A percentile compares a stretch with the other conserved stretches of the same genome.
These are phyloP conservation scores for Rhodotorula mucilaginosa DNA, from an alignment of 1,284 basidiomycete genomes.

Conservation along the genomic window DNA sequence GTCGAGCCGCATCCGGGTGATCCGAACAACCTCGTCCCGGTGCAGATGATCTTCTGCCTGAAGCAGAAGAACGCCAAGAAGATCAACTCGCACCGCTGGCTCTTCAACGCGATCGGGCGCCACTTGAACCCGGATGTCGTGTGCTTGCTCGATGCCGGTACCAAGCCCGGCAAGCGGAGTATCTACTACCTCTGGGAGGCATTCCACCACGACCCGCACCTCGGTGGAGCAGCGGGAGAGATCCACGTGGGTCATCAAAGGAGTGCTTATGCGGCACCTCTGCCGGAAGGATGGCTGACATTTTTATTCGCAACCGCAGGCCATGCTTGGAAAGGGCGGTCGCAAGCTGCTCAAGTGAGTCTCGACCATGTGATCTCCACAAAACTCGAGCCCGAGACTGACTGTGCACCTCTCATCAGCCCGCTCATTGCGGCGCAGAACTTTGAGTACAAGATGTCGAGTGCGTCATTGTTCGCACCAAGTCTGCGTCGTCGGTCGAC, in stretches of 20 bases:
- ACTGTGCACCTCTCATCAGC: slow-evolving; percentile 8
- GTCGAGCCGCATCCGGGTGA: slow-evolving; percentile 82
- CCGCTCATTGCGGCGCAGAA: slow-evolving; percentile 93
- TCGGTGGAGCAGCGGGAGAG: slow-evolving; percentile 86
- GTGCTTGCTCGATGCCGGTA: slow-evolving; percentile 88
- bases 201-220: slow-evolving; percentile 77
- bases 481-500: rapidly evolving
- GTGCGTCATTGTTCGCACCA: slow-evolving; percentile 47
- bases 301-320: slow-evolving; percentile 51
- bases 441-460: slow-evolving; percentile 96
- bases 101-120: slow-evolving; percentile 92
- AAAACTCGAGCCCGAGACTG: too few relatives aligned
- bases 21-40: slow-evolving; percentile 84
- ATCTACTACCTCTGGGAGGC: slow-evolving; percentile 97
- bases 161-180: slow-evolving; percentile 92
- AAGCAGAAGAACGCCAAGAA: slow-evolving; percentile 98
- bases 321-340: slow-evolving; percentile 83
- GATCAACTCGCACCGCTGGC: slow-evolving; percentile 87
- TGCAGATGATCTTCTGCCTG: slow-evolving; percentile 90
- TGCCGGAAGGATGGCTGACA: neutral
- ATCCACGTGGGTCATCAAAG: slow-evolving; percentile 34
- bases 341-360: slow-evolving; percentile 76
- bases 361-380: too few relatives aligned
- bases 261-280: rapidly evolving
- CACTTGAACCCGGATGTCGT: slow-evolving; percentile 86